Conservation (phyloP, 2,329 filamentous ascomycete genomes). For the Colletotrichum ledebouriae region DNA sequence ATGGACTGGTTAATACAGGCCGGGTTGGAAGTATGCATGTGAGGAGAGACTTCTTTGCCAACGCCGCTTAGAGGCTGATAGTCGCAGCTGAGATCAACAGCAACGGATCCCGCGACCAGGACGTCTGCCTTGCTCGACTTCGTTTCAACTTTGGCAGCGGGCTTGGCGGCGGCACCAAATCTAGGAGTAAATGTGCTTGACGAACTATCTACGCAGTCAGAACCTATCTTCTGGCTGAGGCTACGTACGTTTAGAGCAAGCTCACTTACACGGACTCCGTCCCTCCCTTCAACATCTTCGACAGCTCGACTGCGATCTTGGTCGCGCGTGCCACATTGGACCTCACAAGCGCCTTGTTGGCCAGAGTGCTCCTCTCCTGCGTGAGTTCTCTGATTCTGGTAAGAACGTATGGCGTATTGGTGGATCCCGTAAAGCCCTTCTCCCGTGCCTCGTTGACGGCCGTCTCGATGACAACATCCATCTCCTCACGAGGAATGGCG, state of each 20-base stretch:
- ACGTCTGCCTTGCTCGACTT: conserved; percentile 67
- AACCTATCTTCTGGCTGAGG: conserved; percentile 35
- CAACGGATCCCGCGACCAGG: conserved; percentile 91
- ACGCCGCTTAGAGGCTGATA: conserved; percentile 56
- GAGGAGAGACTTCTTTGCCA: conserved; percentile 54
- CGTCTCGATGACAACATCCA: conserved; percentile 76
- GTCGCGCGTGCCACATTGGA: conserved; percentile 68
- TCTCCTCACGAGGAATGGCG: conserved; percentile 78
- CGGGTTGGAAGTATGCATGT: conserved; percentile 87
- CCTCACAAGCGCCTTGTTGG: conserved; percentile 76
- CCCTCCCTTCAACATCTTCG: conserved; percentile 46
- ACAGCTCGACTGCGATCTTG: conserved; percentile 67
- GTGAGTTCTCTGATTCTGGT: conserved; percentile 84
- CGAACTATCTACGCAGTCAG: conserved; percentile 44
- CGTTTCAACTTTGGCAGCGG: conserved; percentile 24
- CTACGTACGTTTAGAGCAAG: conserved; percentile 43
- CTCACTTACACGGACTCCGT: conserved; percentile 41
- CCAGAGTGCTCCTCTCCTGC: conserved; percentile 75
- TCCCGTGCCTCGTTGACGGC: conserved; percentile 75
- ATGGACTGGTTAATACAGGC: conserved; percentile 84
- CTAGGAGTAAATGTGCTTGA: conserved; percentile 34
- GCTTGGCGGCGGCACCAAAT: conserved; percentile 25
- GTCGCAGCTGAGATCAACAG: conserved; percentile 89
- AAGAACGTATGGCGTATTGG: conserved; percentile 89
- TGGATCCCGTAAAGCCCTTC: conserved; percentile 77